Base-by-base conservation (phyloP, 441 rosid genomes). In the Erysimum pusillum region DNA sequence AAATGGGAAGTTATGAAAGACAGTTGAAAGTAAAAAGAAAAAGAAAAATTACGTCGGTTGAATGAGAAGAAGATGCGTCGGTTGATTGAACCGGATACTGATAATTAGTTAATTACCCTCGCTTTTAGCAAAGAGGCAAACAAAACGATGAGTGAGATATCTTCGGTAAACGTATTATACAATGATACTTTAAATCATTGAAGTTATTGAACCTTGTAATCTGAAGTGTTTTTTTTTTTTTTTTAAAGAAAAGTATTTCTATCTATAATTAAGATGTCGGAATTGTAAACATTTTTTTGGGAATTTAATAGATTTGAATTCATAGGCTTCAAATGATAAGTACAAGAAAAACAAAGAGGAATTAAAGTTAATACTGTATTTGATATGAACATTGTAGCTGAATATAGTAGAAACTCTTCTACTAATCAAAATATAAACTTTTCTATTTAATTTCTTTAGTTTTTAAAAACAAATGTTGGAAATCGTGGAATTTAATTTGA, bases 1-100 rank as follows among this genome's bases (percentile, higher is more conserved):
- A 71, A 42, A 59, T 59, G 77, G 81, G 77, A 77, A 66, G 77
- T 71, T 51, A 45, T 57, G 32, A 4, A 66, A 65, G 68, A 77
- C 69, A 65, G 77, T 71, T 58, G 11, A 70, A 34, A 31, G 28
- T 36, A n/a, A 48, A 48, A 53, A 28, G 5, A 46, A 22, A 41
- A 32, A 28, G 42, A 38, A 18, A 56, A n/a, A 38, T 31, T 58
- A 41, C 73, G 76, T 65, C 73, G 76, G 68, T 71, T 63, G 0
- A 45, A 32, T 46, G 14, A 49, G 15, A 25, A 17, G 34, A 69
- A 48, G 71, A 13, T 64, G 81, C 69, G 63, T 77, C 59, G 68
- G 73, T 77, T 71, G 48, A 44, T 9, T 76, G 48, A 36, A 67
- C 46, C 61, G 51, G 36, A 34, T 20, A 15, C 20, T 15, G 36